Conservation (phyloP, 2,329 filamentous ascomycete genomes). For the Fusarium chuoi region DNA sequence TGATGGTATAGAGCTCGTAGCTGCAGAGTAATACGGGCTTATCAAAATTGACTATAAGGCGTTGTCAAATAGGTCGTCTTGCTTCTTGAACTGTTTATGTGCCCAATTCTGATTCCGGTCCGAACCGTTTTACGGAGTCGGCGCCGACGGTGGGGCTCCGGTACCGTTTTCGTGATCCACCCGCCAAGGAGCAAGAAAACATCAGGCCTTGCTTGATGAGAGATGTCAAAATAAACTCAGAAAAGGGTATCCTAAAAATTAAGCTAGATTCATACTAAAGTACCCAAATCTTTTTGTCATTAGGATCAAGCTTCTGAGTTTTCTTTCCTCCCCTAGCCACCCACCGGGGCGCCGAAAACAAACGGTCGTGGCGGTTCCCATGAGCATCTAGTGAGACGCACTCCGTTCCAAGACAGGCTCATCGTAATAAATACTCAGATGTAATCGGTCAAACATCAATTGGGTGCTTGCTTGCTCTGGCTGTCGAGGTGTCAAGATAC, state of each 20-base stretch:
- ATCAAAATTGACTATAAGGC: accelerated
- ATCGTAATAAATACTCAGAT: neutral
- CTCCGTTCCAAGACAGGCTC: neutral
- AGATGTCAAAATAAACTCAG: no score
- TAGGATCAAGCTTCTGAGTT: no score
- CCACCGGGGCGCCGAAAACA: neutral
- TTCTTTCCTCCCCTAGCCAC: no score
- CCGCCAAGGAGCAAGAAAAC: no score
- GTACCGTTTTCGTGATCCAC: neutral
- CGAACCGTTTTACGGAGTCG: no score
- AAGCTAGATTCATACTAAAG: no score
- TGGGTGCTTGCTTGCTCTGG: neutral
- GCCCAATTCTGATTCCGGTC: neutral
- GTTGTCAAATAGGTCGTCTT: neutral
- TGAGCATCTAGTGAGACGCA: neutral
- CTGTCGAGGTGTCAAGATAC: neutral
- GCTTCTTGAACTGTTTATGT: neutral
- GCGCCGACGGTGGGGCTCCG: neutral
- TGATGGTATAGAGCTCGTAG: neutral
- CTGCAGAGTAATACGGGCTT: neutral
- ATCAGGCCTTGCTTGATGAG: no score
- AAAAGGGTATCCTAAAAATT: no score
- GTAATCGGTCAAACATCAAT: neutral
- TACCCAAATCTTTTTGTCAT: no score
- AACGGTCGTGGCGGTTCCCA: neutral